Conservation (phyloP, 345 rosid species). For the Gossypium rotundifolium region DNA sequence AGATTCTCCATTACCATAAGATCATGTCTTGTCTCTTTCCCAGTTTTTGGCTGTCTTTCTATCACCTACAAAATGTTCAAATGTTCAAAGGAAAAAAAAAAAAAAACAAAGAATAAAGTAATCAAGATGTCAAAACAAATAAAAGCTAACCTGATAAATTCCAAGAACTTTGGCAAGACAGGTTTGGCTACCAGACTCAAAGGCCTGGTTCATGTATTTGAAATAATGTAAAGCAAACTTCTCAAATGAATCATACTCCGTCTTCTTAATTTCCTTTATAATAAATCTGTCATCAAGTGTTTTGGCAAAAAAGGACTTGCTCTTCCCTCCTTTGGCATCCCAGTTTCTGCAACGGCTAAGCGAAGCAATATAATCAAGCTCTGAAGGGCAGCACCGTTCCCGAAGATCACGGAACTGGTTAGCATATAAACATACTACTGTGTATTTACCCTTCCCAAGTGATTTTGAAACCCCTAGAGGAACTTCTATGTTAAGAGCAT, state of each 20-base stretch:
- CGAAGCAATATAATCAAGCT: constrained; percentile 78
- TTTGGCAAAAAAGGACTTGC: constrained; percentile 81
- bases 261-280: constrained; percentile 88
- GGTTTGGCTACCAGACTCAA: constrained; percentile 72
- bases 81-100: background rate
- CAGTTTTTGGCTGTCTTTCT: constrained; percentile 62
- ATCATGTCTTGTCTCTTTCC: constrained; percentile 80
- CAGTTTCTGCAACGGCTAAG: constrained; percentile 79
- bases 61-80: constrained; percentile 51
- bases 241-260: constrained; percentile 84
- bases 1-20: constrained; percentile 99
- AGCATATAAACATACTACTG: constrained; percentile 63
- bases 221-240: constrained; percentile 76
- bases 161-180: constrained; percentile 97
- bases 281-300: constrained; percentile 84
- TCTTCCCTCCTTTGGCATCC: constrained; percentile 99
- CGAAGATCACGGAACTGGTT: constrained; percentile 77
- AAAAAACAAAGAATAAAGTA: background rate
- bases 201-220: constrained; percentile 75
- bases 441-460: constrained; percentile 69
- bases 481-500: constrained; percentile 47
- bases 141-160: constrained; percentile 69
- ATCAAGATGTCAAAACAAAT: background rate
- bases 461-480: constrained; percentile 55
- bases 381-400: constrained; percentile 59